Conservation (phyloP, 139 green algal genomes). For the Closterium sp. region DNA sequence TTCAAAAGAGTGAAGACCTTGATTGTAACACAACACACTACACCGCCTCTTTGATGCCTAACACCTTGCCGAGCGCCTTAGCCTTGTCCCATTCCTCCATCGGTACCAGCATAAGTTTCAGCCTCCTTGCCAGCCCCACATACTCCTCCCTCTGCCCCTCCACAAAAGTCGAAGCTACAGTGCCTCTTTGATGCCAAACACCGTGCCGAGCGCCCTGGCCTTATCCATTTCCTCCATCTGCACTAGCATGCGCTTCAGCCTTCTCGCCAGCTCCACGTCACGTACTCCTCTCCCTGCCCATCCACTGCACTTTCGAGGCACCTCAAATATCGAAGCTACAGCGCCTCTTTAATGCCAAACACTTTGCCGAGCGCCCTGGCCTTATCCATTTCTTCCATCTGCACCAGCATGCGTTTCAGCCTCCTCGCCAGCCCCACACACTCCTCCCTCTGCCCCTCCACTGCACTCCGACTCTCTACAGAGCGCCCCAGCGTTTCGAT, state of each 20-base stretch:
- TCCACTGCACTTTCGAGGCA: not conserved
- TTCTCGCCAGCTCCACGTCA: slow-evolving; percentile 12
- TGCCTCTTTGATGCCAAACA: slow-evolving; percentile 33
- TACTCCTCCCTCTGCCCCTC: no score
- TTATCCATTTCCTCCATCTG: slow-evolving; percentile 34
- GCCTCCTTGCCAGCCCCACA: no score
- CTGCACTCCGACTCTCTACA: slow-evolving; percentile 22
- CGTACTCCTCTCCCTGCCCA: not conserved
- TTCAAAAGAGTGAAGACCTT: no score
- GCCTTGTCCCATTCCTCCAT: no score
- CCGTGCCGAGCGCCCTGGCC: slow-evolving; percentile 14
- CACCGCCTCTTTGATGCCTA: no score
- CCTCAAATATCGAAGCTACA: no score
- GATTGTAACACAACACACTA: no score
- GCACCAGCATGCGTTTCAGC: slow-evolving; percentile 37
- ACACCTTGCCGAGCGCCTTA: no score
- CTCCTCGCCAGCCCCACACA: slow-evolving; percentile 9
- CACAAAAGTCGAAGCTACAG: no score
- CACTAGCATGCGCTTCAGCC: slow-evolving; percentile 37
- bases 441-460: slow-evolving; percentile 15
- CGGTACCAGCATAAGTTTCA: no score
- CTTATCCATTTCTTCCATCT: slow-evolving; percentile 38
- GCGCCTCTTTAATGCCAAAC: slow-evolving; percentile 32
- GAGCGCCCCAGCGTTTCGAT: not conserved
- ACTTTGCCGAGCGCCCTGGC: slow-evolving; percentile 15